Evolutionary conservation across 2,329 filamentous ascomycete genomes (phyloP), one percentile per base, ranked within the genome.

Genomic region (Thelonectria rubi): DNA sequence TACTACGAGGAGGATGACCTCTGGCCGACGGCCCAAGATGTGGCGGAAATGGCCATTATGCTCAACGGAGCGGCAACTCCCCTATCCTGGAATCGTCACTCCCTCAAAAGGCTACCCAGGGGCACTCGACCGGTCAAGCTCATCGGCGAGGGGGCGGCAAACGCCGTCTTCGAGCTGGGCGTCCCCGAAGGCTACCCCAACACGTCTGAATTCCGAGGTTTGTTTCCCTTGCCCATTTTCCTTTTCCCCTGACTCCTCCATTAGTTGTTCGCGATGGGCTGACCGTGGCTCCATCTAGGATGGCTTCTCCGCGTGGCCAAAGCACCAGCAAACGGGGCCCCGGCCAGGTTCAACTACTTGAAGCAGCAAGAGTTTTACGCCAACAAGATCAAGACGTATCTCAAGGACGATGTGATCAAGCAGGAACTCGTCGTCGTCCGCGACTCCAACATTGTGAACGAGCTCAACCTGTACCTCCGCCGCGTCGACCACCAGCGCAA

Each of bases 131-230:
- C 76, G 14, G 64, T 77, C 52, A 73, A 75, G 54, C 78, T 86
- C 59, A 76, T 87, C 20, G 84, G 83, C 24, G 91, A 95, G 75
- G 92, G 91, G 21, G 88, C 90, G 21, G 91, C 92, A 55, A 94
- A 95, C 74, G 84, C 90, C 53, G 89, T 94, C 64, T 93, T 91
- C 71, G 83, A 84, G 67, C 82, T 91, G 58, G 78, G 79, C 47
- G 62, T 81, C 18, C 76, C 79, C 5, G 69, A 76, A 59, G 69
- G 69, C 58, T 67, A 74, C 55, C 63, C 73, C 39, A 65, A 74
- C 43, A 68, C 69, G 45, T 65, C 69, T 6, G 67, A 73, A 62
- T 76, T 76, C 67, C 76, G 70, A 72, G 77, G 73, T 81, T 74
- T 62, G 73, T 67, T 66, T 20, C 52, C 3, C 30, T 67, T 55